A percentile compares a stretch with the other conserved stretches of the same genome.
Evolutionary conservation across 2,329 filamentous ascomycete genomes (phyloP).

Genomic region (Xylaria multiplex): DNA sequence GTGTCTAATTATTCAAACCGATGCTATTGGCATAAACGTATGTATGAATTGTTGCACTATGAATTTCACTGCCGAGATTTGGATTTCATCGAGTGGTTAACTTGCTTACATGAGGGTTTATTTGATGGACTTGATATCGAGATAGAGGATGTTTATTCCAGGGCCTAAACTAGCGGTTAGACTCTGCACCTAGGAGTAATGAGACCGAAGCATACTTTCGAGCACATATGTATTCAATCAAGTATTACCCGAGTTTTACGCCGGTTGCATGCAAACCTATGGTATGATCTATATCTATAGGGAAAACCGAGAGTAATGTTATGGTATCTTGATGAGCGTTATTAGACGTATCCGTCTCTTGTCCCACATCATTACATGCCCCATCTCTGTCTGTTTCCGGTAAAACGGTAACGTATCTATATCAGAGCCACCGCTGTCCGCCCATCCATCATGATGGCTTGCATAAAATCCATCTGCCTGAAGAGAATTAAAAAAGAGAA

Average conservation of each 20-base stretch:
- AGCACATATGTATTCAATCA: neutral
- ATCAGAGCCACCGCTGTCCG: neutral
- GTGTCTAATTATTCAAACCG: no score
- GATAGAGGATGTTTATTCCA: no score
- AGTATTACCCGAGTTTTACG: neutral
- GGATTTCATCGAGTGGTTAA: no score
- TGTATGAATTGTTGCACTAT: no score
- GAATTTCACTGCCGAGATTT: no score
- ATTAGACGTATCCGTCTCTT: neutral
- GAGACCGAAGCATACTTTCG: neutral
- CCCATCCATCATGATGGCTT: neutral
- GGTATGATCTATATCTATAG: neutral
- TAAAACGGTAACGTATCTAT: neutral
- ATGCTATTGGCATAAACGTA: no score
- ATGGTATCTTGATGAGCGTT: slow-evolving; percentile 8
- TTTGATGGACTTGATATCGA: no score
- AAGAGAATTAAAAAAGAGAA: slow-evolving; percentile 13
- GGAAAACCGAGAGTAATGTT: neutral
- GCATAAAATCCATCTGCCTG: slow-evolving; percentile 3
- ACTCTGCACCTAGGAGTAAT: no score
- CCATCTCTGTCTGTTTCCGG: neutral
- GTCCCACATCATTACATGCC: slow-evolving; percentile 6
- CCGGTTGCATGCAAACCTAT: neutral
- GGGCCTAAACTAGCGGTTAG: no score
- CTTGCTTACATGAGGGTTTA: no score